These are phyloP conservation scores for Stagonosporopsis chrysanthemi DNA, from an alignment of 2,329 filamentous ascomycete genomes.

Conservation along the genomic window DNA sequence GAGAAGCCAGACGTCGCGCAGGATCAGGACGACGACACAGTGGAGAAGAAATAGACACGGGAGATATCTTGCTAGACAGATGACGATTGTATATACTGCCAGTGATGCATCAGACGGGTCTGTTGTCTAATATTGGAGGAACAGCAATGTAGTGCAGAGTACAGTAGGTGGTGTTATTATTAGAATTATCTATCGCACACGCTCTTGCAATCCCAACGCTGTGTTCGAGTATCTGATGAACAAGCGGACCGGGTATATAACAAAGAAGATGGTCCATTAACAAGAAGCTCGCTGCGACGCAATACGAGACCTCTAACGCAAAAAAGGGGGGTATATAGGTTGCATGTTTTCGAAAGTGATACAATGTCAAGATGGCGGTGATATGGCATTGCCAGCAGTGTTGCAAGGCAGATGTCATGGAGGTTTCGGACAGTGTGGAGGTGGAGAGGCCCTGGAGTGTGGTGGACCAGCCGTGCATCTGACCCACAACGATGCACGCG, in stretches of 20 bases:
- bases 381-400: neutral
- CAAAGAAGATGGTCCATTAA: constrained; percentile 13
- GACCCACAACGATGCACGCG: constrained; percentile 11
- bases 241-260: constrained; percentile 17
- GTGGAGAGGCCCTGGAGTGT: constrained; percentile 6
- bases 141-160: neutral
- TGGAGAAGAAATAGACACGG: neutral
- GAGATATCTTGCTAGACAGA: neutral
- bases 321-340: neutral
- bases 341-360: neutral
- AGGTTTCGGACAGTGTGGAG: constrained; percentile 13
- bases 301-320: neutral
- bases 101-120: neutral
- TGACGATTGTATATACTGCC: neutral
- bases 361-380: neutral
- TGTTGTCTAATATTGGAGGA: neutral
- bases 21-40: constrained; percentile 1
- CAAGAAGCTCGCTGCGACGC: neutral
- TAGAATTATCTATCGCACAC: neutral
- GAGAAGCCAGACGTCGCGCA: constrained; percentile 22
- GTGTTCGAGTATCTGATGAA: constrained; percentile 13
- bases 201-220: constrained; percentile 1
- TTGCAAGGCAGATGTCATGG: neutral
- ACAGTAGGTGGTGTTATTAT: constrained; percentile 1
- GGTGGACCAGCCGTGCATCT: constrained; percentile 2